Evolutionary conservation across 345 rosid genomes (phyloP), one percentile per base, ranked within the genome.

Genomic region (Draba incana): DNA sequence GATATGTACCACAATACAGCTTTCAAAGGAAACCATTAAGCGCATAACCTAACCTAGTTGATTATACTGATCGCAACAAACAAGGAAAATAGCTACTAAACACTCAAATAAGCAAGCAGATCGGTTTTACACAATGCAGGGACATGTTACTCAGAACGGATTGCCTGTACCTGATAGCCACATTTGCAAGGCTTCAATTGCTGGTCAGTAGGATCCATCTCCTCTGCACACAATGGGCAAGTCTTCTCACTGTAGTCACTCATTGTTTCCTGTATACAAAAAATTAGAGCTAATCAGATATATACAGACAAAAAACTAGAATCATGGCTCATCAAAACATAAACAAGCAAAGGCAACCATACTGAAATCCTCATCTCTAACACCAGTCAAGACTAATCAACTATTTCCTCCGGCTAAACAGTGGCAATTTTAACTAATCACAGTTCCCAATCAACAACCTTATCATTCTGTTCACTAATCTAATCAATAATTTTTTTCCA

Each of bases 171-270:
- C 92, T 92, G 92, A 38, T 92, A 92, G 63, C 97, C 98, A 81
- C 98, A 92, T 82, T 84, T 81, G 85, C 98, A 92, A 57, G 98
- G 97, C 81, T 86, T 92, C 81, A 92, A 81, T 47, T 92, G 95
- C 79, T 86, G 97, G 78, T 89, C 98, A 43, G 98, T 89, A 76
- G 90, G 68, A 68, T 88, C 97, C 98, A 92, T 92, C 84, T 89
- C 96, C 77, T 92, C 95, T 0, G 95, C 87, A 25, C 98, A 92
- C 68, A 92, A 88, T 20, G 97, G 98, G 54, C 97, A 92, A 31
- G 86, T 86, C 84, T 72, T 92, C 57, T 92, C 97, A 66, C 96
- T 90, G 61, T 83, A 80, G 28, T 86, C 98, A 67, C 88, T 84
- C 98, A 92, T 89, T 77, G 63, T 86, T 70, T 76, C 81, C 83